A percentile compares a stretch with the other conserved stretches of the same genome.
Conservation (phyloP, 768 basidiomycete genomes). For the Pisolithus marmoratus region DNA sequence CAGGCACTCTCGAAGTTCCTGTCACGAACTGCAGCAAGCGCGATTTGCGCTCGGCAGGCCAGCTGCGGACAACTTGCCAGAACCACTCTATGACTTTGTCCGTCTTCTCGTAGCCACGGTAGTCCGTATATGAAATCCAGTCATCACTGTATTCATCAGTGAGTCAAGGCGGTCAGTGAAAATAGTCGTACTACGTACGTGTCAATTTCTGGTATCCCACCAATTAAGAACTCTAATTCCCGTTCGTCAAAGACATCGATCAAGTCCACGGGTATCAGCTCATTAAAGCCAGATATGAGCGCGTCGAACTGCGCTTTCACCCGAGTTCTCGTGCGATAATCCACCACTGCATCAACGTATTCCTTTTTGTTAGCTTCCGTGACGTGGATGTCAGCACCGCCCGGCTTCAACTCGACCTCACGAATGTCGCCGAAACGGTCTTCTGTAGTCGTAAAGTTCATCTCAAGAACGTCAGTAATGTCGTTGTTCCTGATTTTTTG, state of each 20-base stretch:
- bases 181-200: slow-evolving; percentile 43
- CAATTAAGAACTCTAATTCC: slow-evolving; percentile 84
- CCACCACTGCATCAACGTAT: slow-evolving; percentile 72
- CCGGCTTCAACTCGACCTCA: slow-evolving; percentile 58
- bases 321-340: slow-evolving; percentile 77
- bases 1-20: slow-evolving; percentile 77
- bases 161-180: slow-evolving; percentile 1
- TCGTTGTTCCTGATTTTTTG: slow-evolving; percentile 54
- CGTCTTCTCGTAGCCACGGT: slow-evolving; percentile 80
- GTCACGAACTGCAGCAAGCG: slow-evolving; percentile 87
- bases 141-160: slow-evolving; percentile 51
- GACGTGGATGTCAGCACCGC: slow-evolving; percentile 55
- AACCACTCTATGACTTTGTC: slow-evolving; percentile 94
- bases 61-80: slow-evolving; percentile 87
- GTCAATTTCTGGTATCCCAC: slow-evolving; percentile 90
- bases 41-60: slow-evolving; percentile 87
- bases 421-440: slow-evolving; percentile 73
- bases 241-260: slow-evolving; percentile 89
- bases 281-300: slow-evolving; percentile 81
- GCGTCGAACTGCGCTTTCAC: slow-evolving; percentile 81
- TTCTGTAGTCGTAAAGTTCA: slow-evolving; percentile 66
- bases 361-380: slow-evolving; percentile 75
- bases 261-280: slow-evolving; percentile 78
- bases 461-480: slow-evolving; percentile 69
- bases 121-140: slow-evolving; percentile 93